phyloP scores from a whole-genome alignment of 2,329 filamentous ascomycete genomes.

The Apiospora rasikravindrae region DNA sequence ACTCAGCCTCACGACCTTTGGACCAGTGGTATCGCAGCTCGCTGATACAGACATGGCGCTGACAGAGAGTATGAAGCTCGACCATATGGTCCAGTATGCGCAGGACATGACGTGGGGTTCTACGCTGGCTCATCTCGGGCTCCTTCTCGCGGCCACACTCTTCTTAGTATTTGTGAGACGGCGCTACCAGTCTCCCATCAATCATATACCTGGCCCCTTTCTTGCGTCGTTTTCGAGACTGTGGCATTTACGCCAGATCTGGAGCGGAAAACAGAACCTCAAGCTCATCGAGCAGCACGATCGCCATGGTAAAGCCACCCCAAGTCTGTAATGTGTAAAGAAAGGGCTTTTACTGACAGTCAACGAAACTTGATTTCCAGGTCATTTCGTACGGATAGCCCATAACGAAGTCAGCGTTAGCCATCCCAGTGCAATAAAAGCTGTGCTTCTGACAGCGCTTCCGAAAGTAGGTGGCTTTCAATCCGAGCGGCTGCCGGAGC shows the following conservation, averaged over 20 bases:
- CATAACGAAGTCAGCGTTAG: slow-evolving; percentile 49
- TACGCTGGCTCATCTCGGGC: background rate
- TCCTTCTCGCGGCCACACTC: background rate
- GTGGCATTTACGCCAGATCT: slow-evolving; percentile 46
- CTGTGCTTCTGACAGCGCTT: slow-evolving; percentile 40
- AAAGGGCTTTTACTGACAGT: background rate
- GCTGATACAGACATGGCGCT: background rate
- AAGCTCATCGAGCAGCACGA: slow-evolving; percentile 43
- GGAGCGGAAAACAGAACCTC: slow-evolving; percentile 44
- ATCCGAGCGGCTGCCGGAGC: too few species aligned
- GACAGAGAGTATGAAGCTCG: background rate
- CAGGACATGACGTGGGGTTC: background rate
- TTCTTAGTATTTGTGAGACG: background rate
- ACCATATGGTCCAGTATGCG: background rate
- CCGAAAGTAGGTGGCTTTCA: slow-evolving; percentile 34
- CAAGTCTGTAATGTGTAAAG: background rate
- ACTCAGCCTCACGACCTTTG: background rate
- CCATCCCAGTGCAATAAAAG: slow-evolving; percentile 45
- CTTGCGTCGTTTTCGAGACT: slow-evolving; percentile 45
- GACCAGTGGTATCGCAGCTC: too few species aligned
- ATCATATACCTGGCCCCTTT: slow-evolving; percentile 47
- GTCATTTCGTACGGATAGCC: slow-evolving; percentile 47
- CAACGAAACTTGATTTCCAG: slow-evolving; percentile 25
- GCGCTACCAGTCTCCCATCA: slow-evolving; percentile 21
- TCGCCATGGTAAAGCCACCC: slow-evolving; percentile 40